phyloP scores from a whole-genome alignment of 495 filamentous ascomycete species.

The Hypoxylon subgilvum region DNA sequence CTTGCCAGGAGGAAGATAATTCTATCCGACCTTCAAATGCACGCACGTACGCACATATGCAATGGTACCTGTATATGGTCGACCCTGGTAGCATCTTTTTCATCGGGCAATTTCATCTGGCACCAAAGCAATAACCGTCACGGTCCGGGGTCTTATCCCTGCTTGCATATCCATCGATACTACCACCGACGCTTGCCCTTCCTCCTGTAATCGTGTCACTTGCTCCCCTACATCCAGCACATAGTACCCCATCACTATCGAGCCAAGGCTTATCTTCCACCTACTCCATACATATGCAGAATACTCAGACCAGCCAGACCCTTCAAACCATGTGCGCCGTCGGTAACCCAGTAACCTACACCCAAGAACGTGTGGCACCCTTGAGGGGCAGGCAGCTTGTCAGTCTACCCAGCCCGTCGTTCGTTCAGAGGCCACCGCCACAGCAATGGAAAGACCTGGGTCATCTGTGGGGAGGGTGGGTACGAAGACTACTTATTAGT shows the following conservation, averaged over 20 bases:
- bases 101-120: slow-evolving; percentile 54
- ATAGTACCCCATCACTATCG: slow-evolving; percentile 18
- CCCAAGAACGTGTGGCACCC: background rate
- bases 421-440: slow-evolving; percentile 21
- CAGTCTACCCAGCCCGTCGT: background rate
- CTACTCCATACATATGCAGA: background rate
- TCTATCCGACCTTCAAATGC: slow-evolving; percentile 36
- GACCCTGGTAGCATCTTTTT: slow-evolving; percentile 41
- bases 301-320: slow-evolving; percentile 22
- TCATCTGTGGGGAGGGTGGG: slow-evolving; percentile 33
- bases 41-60: slow-evolving; percentile 41
- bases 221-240: slow-evolving; percentile 9
- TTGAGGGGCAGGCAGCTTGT: background rate
- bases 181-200: slow-evolving; percentile 36
- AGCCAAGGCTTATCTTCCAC: slow-evolving; percentile 22
- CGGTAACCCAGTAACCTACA: slow-evolving; percentile 22
- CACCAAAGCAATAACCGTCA: slow-evolving; percentile 43
- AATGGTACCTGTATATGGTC: slow-evolving; percentile 43
- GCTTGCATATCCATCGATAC: slow-evolving; percentile 36
- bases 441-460: slow-evolving; percentile 2
- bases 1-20: slow-evolving; percentile 27
- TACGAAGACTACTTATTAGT: slow-evolving; percentile 26
- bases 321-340: slow-evolving; percentile 34
- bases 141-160: slow-evolving; percentile 36
- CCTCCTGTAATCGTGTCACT: slow-evolving; percentile 37